Evolutionary conservation across 345 rosid species (phyloP), one percentile per base, ranked within the genome.

Genomic region (Leavenworthia alabamica): DNA sequence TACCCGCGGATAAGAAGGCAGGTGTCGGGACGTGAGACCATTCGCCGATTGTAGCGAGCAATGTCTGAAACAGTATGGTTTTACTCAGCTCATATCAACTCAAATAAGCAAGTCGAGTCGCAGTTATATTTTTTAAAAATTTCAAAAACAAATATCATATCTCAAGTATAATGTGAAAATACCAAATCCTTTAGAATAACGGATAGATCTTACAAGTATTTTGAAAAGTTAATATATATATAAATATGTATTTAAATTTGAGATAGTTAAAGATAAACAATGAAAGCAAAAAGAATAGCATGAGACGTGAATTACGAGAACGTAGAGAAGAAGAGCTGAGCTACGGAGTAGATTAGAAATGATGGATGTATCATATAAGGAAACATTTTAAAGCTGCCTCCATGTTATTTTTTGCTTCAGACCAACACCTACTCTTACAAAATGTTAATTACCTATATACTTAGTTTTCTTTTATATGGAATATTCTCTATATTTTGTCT

Each of bases 351-450:
- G 80, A 70, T 26, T 70, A 66, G 81, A 60, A 71, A 81, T 83
- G 83, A 82, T 85, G 70, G 69, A 68, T 71, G 75, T 64, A 63
- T 56, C 71, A 68, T 55, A 56, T 75, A 35, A 73, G 77, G 81
- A 69, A 82, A 73, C 61, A 56, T 66, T 32, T 62, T 70, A 81
- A 76, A 72, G 77, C 74, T 80, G 78, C 58, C 62, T 67, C 82
- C 87, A 75, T 80, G 82, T 68, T 77, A 69, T 12, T 58, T n/a
- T 39, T 44, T 36, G 56, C 64, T 56, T 16, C 37, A n/a, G 58
- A 28, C 23, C 51, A 55, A 16, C 50, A 54, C 58, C 44, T 61
- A 35, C 42, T 44, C 10, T 53, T 61, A 44, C 48, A 52, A 52
- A 8, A 0, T 31, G 43, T 35, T 33, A 17, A 45, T 44, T 69